Evolutionary conservation across 164 flowering plant species (phyloP).

Genomic region (Piper longum): DNA sequence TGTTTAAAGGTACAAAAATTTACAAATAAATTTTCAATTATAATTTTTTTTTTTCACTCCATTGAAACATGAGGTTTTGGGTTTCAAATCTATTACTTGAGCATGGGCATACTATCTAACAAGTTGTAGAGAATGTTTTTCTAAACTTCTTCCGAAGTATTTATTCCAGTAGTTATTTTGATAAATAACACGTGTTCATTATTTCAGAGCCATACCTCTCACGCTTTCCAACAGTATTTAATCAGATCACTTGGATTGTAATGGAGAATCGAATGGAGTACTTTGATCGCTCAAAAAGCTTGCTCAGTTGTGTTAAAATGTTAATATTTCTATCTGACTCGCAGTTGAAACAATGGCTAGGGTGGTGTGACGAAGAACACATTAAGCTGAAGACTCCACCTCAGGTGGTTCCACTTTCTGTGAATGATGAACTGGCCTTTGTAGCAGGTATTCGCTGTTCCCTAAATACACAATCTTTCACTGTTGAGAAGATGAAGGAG

Average conservation of each 20-base stretch:
- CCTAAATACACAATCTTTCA: conserved; percentile 61
- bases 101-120: too few relatives aligned
- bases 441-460: conserved; percentile 79
- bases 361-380: conserved; percentile 89
- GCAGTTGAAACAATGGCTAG: conserved; percentile 81
- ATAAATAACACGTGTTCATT: not conserved
- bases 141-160: not conserved
- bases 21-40: too few relatives aligned
- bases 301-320: conserved; percentile 66
- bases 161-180: too few relatives aligned
- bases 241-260: conserved; percentile 94
- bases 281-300: conserved; percentile 66
- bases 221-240: conserved; percentile 54
- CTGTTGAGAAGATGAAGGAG: conserved; percentile 63
- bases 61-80: too few relatives aligned
- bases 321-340: conserved; percentile 66
- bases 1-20: too few relatives aligned
- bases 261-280: conserved; percentile 94
- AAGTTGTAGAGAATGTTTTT: too few relatives aligned
- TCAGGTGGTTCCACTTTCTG: conserved; percentile 63
- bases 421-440: conserved; percentile 92
- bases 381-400: conserved; percentile 51
- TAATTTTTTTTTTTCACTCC: too few relatives aligned
- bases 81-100: too few relatives aligned
- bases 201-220: conserved; percentile 69